These are phyloP conservation scores for Leucosporidium creatinivorum DNA, from an alignment of 768 basidiomycete genomes.

Conservation along the genomic window DNA sequence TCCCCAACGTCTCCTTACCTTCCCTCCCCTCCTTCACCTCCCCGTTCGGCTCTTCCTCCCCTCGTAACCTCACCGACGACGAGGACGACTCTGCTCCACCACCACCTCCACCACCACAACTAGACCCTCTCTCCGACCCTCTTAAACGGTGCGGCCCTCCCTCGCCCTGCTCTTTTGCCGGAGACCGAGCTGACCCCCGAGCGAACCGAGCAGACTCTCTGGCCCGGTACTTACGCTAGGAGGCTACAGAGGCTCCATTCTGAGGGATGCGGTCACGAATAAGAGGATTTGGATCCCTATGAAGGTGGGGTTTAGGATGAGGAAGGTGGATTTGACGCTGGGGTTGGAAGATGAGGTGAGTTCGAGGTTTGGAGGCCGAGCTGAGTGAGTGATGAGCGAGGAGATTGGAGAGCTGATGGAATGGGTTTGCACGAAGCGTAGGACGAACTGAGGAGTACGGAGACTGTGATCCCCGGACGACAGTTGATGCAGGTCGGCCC, in stretches of 20 bases:
- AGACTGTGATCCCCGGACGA: slow-evolving; percentile 27
- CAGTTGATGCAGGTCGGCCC: slow-evolving; percentile 21
- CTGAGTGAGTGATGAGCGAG: too few relatives aligned
- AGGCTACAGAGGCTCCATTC: slow-evolving; percentile 29
- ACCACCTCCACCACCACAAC: too few relatives aligned
- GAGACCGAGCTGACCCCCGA: background rate
- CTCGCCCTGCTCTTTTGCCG: background rate
- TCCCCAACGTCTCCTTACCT: background rate
- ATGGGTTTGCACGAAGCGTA: background rate
- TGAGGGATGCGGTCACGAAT: slow-evolving; percentile 22
- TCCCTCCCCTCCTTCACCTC: background rate
- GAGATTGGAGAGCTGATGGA: background rate
- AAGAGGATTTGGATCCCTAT: slow-evolving; percentile 31
- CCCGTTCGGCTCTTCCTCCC: background rate
- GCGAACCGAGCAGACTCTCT: slow-evolving; percentile 5
- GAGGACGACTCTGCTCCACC: background rate
- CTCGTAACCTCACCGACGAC: slow-evolving; percentile 4
- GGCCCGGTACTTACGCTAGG: slow-evolving; percentile 33
- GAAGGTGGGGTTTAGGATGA: slow-evolving; percentile 25
- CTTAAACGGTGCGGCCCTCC: too few relatives aligned
- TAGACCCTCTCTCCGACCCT: too few relatives aligned
- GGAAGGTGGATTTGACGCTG: slow-evolving; percentile 27
- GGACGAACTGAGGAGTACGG: slow-evolving; percentile 23
- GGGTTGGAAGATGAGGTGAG: slow-evolving; percentile 28
- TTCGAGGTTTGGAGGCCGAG: background rate